phyloP scores from a whole-genome alignment of 108 stramenopile genomes.

The Cylindrotheca fusiformis region DNA sequence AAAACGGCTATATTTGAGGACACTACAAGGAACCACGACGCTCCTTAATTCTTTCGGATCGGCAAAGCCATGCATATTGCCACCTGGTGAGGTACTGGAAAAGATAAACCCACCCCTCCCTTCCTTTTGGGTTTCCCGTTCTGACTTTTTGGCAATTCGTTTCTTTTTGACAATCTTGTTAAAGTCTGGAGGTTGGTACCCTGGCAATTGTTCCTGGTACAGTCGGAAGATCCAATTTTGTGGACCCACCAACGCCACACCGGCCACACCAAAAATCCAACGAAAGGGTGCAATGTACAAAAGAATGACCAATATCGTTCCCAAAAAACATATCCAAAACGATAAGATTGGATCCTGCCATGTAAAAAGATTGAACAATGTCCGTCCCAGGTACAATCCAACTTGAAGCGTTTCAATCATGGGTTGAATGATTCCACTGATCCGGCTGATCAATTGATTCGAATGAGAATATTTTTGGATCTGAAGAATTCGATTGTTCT shows the following conservation, averaged over 20 bases:
- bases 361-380: constrained; percentile 50
- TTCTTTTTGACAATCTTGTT: constrained; percentile 26
- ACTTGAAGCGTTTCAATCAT: constrained; percentile 11
- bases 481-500: constrained; percentile 20
- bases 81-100: constrained; percentile 34
- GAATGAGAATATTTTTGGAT: constrained; percentile 26
- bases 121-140: constrained; percentile 5
- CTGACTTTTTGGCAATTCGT: background rate
- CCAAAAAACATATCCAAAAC: constrained; percentile 37
- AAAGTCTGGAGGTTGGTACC: constrained; percentile 23
- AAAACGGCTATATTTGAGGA: constrained; percentile 53
- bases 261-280: constrained; percentile 31
- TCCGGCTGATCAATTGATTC: constrained; percentile 22
- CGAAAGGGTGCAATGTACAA: constrained; percentile 54
- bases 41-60: constrained; percentile 42
- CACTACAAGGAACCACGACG: constrained; percentile 55
- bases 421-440: constrained; percentile 11
- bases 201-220: background rate
- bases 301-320: constrained; percentile 16
- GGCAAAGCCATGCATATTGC: constrained; percentile 22
- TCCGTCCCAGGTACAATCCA: constrained; percentile 15
- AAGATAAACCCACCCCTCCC: constrained; percentile 12
- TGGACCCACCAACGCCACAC: constrained; percentile 43
- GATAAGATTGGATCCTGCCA: constrained; percentile 57
- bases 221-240: constrained; percentile 21